Evolutionary conservation across 495 filamentous ascomycete genomes (phyloP), one percentile per base, ranked within the genome.

Genomic region (Rhizodiscina lignyota): DNA sequence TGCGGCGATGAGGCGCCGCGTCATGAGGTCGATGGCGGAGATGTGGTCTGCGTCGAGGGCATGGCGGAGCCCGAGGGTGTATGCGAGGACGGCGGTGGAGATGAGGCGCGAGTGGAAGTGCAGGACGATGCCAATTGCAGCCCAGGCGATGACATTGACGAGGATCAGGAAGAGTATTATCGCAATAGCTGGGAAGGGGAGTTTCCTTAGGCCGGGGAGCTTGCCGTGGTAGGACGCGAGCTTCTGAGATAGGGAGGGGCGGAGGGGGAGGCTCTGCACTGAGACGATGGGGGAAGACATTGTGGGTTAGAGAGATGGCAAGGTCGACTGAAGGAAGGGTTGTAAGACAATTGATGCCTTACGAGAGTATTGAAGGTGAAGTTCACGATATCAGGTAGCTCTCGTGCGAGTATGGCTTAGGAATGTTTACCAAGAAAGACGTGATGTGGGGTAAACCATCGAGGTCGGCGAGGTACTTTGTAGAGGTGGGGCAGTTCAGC

Each of bases 1-100:
- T 0, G 79, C 69, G 16, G 87, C 87, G 30, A 94, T 68, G n/a
- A 96, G 67, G 8, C 86, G 70, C 18, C 89, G 69, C 4, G 87
- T 96, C 79, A 89, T 93, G 11, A 96, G 66, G 59, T 96, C 89
- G 44, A 96, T 96, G 34, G 85, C 87, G 33, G 79, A 76, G 56
- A 97, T 94, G 58, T 97, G 89, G 55, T 97, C 87, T 12, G 89
- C 89, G 51, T 94, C 89, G 32, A 94, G 74, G 2, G 89, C 89
- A 66, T 97, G 87, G 35, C 89, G 73, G 16, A 97, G 67, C 4
- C 89, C 87, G 4, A 97, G 66, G 0, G 85, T 86, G 53, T 91
- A 94, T 11, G 87, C 71, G 0, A 92, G 67, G 12, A 87, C 71
- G 3, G 86, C 79, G 3, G 83, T 77, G 12, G 77, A 78, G 27